These are phyloP conservation scores for Clarireedia sp. DNA, from an alignment of 2,329 filamentous ascomycete genomes.

Conservation along the genomic window DNA sequence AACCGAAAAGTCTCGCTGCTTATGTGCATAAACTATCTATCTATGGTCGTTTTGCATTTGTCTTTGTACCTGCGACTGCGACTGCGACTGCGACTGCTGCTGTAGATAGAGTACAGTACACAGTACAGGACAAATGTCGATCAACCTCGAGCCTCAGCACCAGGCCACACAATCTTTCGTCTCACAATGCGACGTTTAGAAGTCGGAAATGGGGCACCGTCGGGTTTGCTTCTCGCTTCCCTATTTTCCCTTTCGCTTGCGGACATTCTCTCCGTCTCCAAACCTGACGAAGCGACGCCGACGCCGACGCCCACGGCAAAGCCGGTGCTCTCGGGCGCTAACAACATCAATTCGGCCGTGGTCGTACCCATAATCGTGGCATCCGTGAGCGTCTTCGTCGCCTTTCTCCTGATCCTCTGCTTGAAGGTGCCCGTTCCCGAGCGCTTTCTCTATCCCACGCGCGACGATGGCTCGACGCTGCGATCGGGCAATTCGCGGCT, in stretches of 20 bases:
- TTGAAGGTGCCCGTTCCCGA: constrained; percentile 1
- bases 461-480: background rate
- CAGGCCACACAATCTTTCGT: background rate
- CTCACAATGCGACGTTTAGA: constrained; percentile 4
- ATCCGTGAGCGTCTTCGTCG: constrained; percentile 6
- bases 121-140: constrained; percentile 4
- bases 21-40: too few relatives aligned
- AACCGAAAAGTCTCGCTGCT: too few relatives aligned
- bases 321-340: background rate
- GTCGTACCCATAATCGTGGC: constrained; percentile 5
- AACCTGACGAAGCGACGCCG: background rate
- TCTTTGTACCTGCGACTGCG: background rate
- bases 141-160: constrained; percentile 1
- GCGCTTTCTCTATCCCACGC: background rate
- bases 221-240: background rate
- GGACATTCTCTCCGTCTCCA: constrained; percentile 3
- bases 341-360: constrained; percentile 1
- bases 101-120: background rate
- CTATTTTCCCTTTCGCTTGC: background rate
- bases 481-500: background rate
- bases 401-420: constrained; percentile 4
- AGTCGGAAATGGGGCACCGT: background rate
- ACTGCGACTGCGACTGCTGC: too few relatives aligned
- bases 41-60: background rate
- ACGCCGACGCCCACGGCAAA: background rate